These are phyloP conservation scores for Aspergillus fijiensis DNA, from an alignment of 2,329 filamentous ascomycete species.

Conservation along the genomic window DNA sequence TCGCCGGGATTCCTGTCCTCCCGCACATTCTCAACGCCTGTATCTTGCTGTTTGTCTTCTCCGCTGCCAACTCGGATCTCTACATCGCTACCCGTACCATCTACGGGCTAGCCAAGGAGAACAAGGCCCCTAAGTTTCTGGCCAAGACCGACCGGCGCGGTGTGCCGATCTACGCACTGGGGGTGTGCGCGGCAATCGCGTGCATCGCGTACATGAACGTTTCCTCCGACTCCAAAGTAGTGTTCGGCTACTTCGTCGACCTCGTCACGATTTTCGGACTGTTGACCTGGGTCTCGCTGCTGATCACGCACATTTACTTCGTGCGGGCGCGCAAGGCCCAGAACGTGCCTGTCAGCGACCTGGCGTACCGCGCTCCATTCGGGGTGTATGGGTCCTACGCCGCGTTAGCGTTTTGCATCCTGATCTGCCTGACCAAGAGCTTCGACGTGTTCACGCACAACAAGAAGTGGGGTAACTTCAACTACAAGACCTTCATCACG, in stretches of 20 bases:
- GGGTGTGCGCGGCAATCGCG: conserved; percentile 60
- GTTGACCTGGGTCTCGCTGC: conserved; percentile 66
- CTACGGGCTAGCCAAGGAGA: conserved; percentile 70
- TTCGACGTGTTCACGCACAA: conserved; percentile 66
- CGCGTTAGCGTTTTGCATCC: conserved; percentile 67
- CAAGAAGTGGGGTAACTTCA: conserved; percentile 55
- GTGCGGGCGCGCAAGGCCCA: conserved; percentile 63
- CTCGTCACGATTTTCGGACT: conserved; percentile 66
- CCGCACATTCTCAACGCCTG: conserved; percentile 71
- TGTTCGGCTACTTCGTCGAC: conserved; percentile 68
- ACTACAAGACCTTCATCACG: conserved; percentile 75
- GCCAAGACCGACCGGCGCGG: conserved; percentile 68
- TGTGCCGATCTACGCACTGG: conserved; percentile 67
- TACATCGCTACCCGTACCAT: conserved; percentile 74
- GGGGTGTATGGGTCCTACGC: conserved; percentile 68
- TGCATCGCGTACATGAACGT: conserved; percentile 70
- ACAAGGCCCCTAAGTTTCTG: conserved; percentile 70
- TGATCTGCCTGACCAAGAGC: conserved; percentile 81
- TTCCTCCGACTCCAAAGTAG: conserved; percentile 53
- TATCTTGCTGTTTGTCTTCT: conserved; percentile 74
- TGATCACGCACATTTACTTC: conserved; percentile 67
- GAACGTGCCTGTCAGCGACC: conserved; percentile 52
- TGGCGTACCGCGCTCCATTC: conserved; percentile 69
- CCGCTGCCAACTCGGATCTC: conserved; percentile 72
- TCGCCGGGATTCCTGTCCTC: conserved; percentile 62